Percentiles rank a stretch among this genome's conserved stretches.
These are phyloP conservation scores for Yarrowia keelungensis DNA, from an alignment of 805 yeast species.

Conservation along the genomic window DNA sequence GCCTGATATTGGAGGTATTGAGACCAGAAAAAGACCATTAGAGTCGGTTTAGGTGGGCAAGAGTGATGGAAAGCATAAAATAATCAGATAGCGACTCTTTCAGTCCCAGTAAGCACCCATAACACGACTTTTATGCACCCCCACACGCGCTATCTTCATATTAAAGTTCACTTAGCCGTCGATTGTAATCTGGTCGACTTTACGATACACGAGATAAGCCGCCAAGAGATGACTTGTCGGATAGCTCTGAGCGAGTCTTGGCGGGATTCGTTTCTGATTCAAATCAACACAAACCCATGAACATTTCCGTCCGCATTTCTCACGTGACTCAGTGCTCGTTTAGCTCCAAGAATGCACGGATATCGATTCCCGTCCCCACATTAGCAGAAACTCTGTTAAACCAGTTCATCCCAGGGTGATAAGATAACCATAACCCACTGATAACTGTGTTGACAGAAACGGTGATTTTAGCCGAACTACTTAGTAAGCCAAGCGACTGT, in stretches of 20 bases:
- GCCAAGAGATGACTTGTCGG: not conserved
- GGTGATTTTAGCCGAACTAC: not conserved
- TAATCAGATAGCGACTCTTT: too few relatives aligned
- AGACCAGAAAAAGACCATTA: not conserved
- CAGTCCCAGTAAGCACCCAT: too few relatives aligned
- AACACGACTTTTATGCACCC: too few relatives aligned
- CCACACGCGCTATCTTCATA: not conserved
- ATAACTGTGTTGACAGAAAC: not conserved
- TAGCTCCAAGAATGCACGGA: constrained; percentile 5
- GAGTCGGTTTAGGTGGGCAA: too few relatives aligned
- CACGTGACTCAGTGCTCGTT: constrained; percentile 11
- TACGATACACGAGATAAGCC: not conserved
- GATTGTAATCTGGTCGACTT: constrained; percentile 1
- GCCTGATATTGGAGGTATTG: too few relatives aligned
- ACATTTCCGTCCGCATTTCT: too few relatives aligned
- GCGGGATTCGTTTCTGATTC: too few relatives aligned
- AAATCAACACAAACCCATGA: too few relatives aligned
- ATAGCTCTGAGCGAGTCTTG: too few relatives aligned
- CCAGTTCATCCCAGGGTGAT: not conserved
- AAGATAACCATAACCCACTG: not conserved
- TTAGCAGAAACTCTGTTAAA: not conserved
- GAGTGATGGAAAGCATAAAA: too few relatives aligned
- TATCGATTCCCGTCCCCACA: constrained; percentile 14
- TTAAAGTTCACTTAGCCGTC: not conserved
- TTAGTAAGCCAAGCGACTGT: too few relatives aligned